Evolutionary conservation across 768 basidiomycete species (phyloP).

Genomic region (Rhodotorula babjevae): DNA sequence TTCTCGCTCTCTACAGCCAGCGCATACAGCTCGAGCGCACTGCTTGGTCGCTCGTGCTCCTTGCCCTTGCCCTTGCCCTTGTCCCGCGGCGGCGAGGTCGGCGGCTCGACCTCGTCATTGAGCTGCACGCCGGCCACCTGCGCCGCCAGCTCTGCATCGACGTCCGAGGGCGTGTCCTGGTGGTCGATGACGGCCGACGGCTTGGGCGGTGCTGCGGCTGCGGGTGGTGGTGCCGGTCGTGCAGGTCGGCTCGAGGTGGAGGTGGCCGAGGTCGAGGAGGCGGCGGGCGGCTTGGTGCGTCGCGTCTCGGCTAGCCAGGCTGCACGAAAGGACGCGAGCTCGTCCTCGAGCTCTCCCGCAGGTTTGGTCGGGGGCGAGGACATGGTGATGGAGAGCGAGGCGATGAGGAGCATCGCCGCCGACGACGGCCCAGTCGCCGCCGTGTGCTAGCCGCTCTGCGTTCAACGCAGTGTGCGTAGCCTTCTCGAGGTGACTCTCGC

Average conservation of each 20-base stretch:
- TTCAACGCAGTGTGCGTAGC: no score
- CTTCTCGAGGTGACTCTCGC: background rate
- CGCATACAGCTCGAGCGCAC: conserved; percentile 40
- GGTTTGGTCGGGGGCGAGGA: background rate
- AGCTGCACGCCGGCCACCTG: background rate
- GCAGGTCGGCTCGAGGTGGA: background rate
- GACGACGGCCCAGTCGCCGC: no score
- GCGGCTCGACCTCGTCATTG: background rate
- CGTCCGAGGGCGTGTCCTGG: no score
- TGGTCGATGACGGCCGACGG: no score
- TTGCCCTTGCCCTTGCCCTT: conserved; percentile 30
- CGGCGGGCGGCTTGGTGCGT: background rate
- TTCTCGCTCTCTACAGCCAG: conserved; percentile 36
- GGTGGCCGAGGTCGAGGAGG: background rate
- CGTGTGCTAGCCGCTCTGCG: no score
- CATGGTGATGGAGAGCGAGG: background rate
- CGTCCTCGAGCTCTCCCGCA: conserved; percentile 20
- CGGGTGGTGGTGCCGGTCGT: no score
- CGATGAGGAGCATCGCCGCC: background rate
- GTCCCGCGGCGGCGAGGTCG: background rate
- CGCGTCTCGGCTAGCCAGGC: conserved; percentile 25
- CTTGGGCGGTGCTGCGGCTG: background rate
- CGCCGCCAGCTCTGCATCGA: background rate
- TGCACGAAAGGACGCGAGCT: conserved; percentile 23
- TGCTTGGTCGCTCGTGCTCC: conserved; percentile 11